Base-by-base conservation (phyloP, 2,329 filamentous ascomycete genomes). In the Aspergillus unguis region DNA sequence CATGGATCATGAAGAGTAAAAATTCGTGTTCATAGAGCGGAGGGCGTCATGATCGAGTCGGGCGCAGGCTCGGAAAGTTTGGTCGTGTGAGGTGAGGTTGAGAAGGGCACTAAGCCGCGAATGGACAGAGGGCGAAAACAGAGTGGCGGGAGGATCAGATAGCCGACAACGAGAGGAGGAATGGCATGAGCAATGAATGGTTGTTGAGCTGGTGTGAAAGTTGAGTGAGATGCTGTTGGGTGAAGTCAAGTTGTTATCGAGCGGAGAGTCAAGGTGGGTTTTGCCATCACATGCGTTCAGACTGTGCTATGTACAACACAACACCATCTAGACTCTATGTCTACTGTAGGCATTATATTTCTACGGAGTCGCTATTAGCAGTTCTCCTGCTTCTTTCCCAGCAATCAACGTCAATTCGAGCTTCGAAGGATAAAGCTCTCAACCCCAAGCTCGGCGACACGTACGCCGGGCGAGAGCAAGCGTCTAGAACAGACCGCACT, bases 11-110 rank as follows among this genome's bases (percentile, higher is more conserved):
- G 36, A 44, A 38, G 47, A 50, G 32, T 45, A 33, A 47, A 17
- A 17, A 44, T 43, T 46, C 33, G 49, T 26, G 27, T 52, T 56
- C 63, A 69, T 53, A 58, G 57, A 36, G 57, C 61, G 48, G 52
- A 44, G 56, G 61, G 58, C 58, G 62, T 64, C 68, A 70, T 70
- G 60, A 29, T 50, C 41, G 31, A 61, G 64, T 50, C 41, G 31
- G 61, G 64, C 58, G 40, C 17, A n/a, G 35, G 11, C 17, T 17
- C 17, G 41, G 35, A 46, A 48, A 37, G 43, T 33, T 42, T 41
- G 42, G 44, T 50, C 37, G 53, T 37, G 41, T 52, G 57, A 46
- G 38, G 46, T 50, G 55, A 46, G 38, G 44, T 6, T 17, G 25
- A 26, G 49, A 37, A 40, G 38, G 36, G 31, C 54, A 44, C 51